These are phyloP conservation scores for Elsinoe necatrix DNA, from an alignment of 2,329 filamentous ascomycete genomes.

Conservation along the genomic window DNA sequence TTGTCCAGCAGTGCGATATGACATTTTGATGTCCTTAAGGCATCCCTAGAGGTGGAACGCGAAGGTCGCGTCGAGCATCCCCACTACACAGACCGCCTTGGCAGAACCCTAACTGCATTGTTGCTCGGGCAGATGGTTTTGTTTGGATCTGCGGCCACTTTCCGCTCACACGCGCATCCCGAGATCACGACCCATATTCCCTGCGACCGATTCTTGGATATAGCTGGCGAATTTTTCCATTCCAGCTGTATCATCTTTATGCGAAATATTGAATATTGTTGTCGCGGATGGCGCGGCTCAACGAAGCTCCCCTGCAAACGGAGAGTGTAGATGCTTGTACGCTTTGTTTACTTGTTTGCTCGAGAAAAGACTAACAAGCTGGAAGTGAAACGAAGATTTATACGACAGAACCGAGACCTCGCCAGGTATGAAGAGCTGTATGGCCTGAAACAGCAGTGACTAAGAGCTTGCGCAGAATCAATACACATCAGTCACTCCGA, in stretches of 20 bases:
- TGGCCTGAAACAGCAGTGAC: background rate
- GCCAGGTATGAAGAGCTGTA: constrained; percentile 41
- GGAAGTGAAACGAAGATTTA: constrained; percentile 66
- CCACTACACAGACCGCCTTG: background rate
- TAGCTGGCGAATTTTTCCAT: background rate
- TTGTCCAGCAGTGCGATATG: constrained; percentile 37
- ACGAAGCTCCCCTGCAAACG: constrained; percentile 51
- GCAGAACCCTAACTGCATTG: constrained; percentile 2
- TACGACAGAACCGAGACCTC: constrained; percentile 77
- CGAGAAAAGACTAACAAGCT: constrained; percentile 16
- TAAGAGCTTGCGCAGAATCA: constrained; percentile 43
- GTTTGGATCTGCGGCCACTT: constrained; percentile 14
- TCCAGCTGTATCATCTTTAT: constrained; percentile 14
- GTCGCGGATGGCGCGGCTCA: constrained; percentile 64
- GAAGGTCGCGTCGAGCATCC: constrained; percentile 6
- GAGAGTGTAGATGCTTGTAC: constrained; percentile 65
- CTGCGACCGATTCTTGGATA: constrained; percentile 4
- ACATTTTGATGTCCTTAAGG: constrained; percentile 24
- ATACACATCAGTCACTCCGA: constrained; percentile 67
- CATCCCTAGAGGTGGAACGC: constrained; percentile 19
- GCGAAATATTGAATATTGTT: constrained; percentile 13
- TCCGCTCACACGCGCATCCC: constrained; percentile 1
- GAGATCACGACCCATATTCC: constrained; percentile 2
- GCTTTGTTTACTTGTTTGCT: constrained; percentile 16
- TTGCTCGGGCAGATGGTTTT: constrained; percentile 13